Evolutionary conservation across 495 filamentous ascomycete genomes (phyloP).

Genomic region (Neurospora hispaniola): DNA sequence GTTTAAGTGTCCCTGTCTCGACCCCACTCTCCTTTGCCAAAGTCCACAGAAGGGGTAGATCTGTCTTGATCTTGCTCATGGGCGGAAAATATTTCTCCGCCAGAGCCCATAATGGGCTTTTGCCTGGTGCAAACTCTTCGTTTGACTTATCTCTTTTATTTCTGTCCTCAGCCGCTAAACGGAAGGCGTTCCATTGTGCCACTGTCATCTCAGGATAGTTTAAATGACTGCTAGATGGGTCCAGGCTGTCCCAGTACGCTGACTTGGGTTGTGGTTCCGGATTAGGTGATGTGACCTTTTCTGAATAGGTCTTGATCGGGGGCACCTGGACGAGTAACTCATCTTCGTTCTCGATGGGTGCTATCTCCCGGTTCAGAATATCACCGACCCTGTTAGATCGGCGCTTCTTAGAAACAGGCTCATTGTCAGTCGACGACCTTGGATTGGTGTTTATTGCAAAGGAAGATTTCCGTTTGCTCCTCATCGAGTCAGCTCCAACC

Average conservation of each 20-base stretch:
- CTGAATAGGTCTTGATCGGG: conserved; percentile 21
- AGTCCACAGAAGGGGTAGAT: background rate
- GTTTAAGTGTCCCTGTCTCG: background rate
- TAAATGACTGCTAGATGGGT: conserved; percentile 39
- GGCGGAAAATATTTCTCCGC: conserved; percentile 40
- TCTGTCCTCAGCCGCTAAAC: conserved; percentile 27
- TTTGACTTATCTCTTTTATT: conserved; percentile 34
- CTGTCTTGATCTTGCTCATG: background rate
- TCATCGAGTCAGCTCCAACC: conserved; percentile 16
- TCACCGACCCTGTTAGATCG: conserved; percentile 24
- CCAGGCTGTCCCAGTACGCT: conserved; percentile 39
- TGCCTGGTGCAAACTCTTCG: conserved; percentile 35
- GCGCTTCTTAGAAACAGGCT: conserved; percentile 35
- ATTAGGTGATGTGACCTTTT: conserved; percentile 31
- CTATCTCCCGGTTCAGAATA: background rate
- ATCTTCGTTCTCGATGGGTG: conserved; percentile 19
- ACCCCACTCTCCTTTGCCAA: background rate
- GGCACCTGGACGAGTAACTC: conserved; percentile 29
- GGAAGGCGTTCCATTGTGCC: conserved; percentile 36
- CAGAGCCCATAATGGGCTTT: conserved; percentile 33
- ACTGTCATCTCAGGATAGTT: conserved; percentile 45
- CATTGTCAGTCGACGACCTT: conserved; percentile 13
- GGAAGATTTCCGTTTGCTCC: conserved; percentile 36
- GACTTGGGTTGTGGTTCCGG: conserved; percentile 16
- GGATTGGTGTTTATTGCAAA: conserved; percentile 27